These are phyloP conservation scores for Sugiyamaella neomexicana DNA, from an alignment of 1,139 yeast genomes.

Conservation along the genomic window DNA sequence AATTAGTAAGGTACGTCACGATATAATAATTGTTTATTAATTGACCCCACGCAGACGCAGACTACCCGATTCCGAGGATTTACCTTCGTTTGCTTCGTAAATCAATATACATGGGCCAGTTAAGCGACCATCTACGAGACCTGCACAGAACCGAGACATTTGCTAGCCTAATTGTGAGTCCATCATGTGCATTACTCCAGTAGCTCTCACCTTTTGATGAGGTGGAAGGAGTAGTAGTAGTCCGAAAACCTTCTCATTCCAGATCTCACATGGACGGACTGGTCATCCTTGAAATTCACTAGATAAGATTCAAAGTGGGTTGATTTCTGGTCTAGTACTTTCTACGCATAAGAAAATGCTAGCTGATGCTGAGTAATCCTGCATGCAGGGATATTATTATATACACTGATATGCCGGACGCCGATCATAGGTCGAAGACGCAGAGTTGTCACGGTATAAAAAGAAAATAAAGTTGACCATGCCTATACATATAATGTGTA, in stretches of 20 bases:
- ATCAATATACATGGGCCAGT: no score
- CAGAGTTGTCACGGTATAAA: slow-evolving; percentile 3
- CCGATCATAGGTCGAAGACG: background rate
- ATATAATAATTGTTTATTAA: background rate
- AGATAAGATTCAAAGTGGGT: background rate
- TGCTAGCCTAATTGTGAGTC: no score
- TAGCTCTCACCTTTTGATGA: no score
- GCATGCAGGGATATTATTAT: background rate
- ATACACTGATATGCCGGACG: background rate
- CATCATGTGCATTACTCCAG: no score
- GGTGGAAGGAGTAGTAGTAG: no score
- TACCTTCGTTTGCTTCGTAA: no score
- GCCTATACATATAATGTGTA: background rate
- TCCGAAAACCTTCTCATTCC: background rate
- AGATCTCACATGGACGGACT: background rate
- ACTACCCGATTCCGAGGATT: no score
- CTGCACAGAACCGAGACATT: no score
- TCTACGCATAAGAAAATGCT: no score
- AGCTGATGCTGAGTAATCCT: slow-evolving; percentile 11
- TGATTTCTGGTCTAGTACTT: background rate
- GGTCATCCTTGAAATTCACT: background rate
- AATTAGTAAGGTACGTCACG: no score
- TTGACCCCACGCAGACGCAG: background rate
- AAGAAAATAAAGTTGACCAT: slow-evolving; percentile 11
- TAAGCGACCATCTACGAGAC: no score